A percentile compares a stretch with the other conserved stretches of the same genome.
phyloP scores from a whole-genome alignment of 768 basidiomycete genomes.

The Leucogyrophana mollusca region DNA sequence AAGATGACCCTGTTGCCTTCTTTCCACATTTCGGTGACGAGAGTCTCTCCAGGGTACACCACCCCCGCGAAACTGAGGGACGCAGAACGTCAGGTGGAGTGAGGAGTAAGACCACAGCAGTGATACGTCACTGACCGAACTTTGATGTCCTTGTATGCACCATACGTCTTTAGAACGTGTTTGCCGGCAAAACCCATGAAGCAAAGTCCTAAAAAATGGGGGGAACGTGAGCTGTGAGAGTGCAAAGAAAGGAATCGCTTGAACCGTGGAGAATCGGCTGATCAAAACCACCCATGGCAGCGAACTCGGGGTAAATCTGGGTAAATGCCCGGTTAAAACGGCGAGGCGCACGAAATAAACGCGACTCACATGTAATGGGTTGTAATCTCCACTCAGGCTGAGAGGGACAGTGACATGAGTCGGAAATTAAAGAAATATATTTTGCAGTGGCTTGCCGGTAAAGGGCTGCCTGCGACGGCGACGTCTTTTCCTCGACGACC shows the following conservation, averaged over 20 bases:
- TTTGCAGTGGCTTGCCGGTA: constrained; percentile 62
- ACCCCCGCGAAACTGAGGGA: constrained; percentile 74
- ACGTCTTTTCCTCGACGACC: constrained; percentile 86
- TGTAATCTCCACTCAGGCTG: constrained; percentile 87
- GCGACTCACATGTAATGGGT: constrained; percentile 78
- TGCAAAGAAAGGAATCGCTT: constrained; percentile 1
- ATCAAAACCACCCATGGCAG: constrained; percentile 92
- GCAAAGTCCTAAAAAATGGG: constrained; percentile 60
- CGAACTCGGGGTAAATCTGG: constrained; percentile 90
- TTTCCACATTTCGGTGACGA: constrained; percentile 98
- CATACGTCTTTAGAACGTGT: constrained; percentile 86
- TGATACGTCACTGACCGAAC: constrained; percentile 58
- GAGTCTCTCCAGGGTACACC: constrained; percentile 93
- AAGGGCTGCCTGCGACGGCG: constrained; percentile 78
- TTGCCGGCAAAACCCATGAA: constrained; percentile 92
- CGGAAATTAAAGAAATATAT: not conserved
- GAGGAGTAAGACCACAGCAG: not conserved
- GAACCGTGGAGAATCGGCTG: constrained; percentile 80
- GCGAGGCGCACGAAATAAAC: not conserved
- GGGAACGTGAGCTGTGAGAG: not conserved
- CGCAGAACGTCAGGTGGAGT: not conserved
- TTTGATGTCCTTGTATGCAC: constrained; percentile 90
- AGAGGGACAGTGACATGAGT: constrained; percentile 4
- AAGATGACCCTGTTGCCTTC: constrained; percentile 90
- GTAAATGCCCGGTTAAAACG: not conserved